Conservation (phyloP, 768 basidiomycete species). For the Tephrocybe rancida region DNA sequence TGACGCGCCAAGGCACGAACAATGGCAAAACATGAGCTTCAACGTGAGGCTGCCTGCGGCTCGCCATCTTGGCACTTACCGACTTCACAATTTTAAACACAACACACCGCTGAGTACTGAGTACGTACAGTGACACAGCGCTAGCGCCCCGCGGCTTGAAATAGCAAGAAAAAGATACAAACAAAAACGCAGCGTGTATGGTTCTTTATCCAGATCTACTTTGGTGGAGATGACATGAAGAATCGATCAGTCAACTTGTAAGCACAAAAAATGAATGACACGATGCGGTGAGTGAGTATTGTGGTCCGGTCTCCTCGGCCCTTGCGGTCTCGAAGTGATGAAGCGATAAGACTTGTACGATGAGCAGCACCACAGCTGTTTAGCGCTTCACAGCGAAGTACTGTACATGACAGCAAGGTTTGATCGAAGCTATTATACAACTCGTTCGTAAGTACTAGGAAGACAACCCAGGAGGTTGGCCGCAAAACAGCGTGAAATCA, state of each 20-base stretch:
- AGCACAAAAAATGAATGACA: slow-evolving; percentile 4
- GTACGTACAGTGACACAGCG: too few relatives aligned
- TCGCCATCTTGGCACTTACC: neutral
- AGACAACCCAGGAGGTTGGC: slow-evolving; percentile 1
- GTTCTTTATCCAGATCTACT: neutral
- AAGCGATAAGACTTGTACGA: slow-evolving; percentile 1
- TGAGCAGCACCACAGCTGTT: neutral
- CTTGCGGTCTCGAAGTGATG: neutral
- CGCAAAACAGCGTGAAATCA: neutral
- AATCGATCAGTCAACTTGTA: neutral
- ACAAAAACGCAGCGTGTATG: neutral
- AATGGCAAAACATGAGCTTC: too few relatives aligned
- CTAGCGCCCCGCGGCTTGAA: too few relatives aligned
- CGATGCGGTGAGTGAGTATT: neutral
- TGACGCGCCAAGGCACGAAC: slow-evolving; percentile 4
- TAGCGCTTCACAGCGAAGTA: neutral
- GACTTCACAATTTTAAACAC: neutral
- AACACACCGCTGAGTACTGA: too few relatives aligned
- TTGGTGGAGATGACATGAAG: neutral
- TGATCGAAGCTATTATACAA: slow-evolving; percentile 11
- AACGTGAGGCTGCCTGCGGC: too few relatives aligned
- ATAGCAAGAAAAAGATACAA: neutral
- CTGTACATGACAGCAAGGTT: slow-evolving; percentile 6
- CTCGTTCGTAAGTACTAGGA: neutral
- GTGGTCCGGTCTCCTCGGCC: slow-evolving; percentile 10